Conservation (phyloP, 306 rosid species). For the Prunus salicina region DNA sequence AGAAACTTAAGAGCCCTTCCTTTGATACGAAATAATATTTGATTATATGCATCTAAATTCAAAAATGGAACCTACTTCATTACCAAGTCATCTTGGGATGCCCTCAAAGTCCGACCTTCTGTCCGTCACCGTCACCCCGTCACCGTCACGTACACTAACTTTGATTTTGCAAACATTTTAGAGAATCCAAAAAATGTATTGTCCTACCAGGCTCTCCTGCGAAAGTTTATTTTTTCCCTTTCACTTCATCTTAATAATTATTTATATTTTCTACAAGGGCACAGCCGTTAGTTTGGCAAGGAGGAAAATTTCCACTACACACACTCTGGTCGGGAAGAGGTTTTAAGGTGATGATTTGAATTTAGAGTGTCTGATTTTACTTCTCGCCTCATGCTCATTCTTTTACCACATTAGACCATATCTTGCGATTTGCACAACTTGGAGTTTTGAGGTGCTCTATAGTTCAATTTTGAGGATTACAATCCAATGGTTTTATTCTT, state of each 20-base stretch:
- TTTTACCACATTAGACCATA: background rate
- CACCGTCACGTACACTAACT: slow-evolving; percentile 6
- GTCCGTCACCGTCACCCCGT: slow-evolving; percentile 21
- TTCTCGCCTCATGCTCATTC: background rate
- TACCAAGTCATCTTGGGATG: slow-evolving; percentile 15
- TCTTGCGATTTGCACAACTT: no score
- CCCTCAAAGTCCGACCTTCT: background rate
- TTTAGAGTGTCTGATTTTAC: background rate
- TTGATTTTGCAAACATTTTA: background rate
- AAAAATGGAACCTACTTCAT: background rate
- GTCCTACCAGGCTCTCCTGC: background rate
- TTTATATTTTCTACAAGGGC: no score
- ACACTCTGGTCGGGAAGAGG: no score
- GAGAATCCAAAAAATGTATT: background rate
- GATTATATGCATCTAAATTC: background rate
- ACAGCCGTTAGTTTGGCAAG: no score
- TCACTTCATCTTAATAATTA: background rate
- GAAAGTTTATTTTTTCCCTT: background rate
- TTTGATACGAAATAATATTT: background rate
- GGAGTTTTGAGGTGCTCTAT: no score
- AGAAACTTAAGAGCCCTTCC: background rate
- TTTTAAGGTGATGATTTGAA: background rate
- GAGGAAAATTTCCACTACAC: background rate
- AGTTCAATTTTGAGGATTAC: no score
- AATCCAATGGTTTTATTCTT: no score